Base-by-base conservation (phyloP, 2,329 filamentous ascomycete genomes). In the Fusarium succisae region DNA sequence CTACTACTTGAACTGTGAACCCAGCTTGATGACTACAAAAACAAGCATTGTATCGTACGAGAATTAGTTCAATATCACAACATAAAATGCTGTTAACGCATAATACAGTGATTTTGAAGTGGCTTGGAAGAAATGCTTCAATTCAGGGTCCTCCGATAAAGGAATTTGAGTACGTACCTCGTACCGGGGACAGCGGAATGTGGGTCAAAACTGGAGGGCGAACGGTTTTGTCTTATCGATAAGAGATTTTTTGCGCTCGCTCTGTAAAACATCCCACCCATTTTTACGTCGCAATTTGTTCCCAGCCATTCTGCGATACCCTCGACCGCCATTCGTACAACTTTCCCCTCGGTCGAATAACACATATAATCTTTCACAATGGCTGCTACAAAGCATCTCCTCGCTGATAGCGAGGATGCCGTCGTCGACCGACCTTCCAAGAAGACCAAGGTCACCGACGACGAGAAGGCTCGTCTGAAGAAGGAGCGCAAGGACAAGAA, bases 401-500 rank as follows among this genome's bases (percentile, higher is more conserved):
- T 83, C 73, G 79, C 79, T 38, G 83, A 84, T 61, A 80, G 77
- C 73, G 82, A 84, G 73, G 76, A 74, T 54, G 72, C 66, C 54
- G 73, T 63, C 57, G 73, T 69, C 50, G 72, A 76, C 30, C 80
- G 81, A 30, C 82, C 83, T 20, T 79, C 77, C 72, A 85, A 85
- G 78, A 85, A 85, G 78, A 79, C 80, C 67, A 85, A 85, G 80
- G 75, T 82, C 66, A 75, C 77, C 67, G 75, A 79, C 57, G 74
- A 80, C 53, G 79, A 81, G 56, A 80, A 80, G 77, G 78, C 77
- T 44, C 78, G 78, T 37, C 37, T 82, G 73, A 85, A 85, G 81
- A 82, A 83, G 78, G 82, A 83, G 39, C 79, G 80, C 73, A 83
- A 84, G 75, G 78, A 82, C 32, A 80, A 81, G 65, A 84, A 85